Evolutionary conservation across 2,329 filamentous ascomycete genomes (phyloP).

Genomic region (Fulvia fulva): DNA sequence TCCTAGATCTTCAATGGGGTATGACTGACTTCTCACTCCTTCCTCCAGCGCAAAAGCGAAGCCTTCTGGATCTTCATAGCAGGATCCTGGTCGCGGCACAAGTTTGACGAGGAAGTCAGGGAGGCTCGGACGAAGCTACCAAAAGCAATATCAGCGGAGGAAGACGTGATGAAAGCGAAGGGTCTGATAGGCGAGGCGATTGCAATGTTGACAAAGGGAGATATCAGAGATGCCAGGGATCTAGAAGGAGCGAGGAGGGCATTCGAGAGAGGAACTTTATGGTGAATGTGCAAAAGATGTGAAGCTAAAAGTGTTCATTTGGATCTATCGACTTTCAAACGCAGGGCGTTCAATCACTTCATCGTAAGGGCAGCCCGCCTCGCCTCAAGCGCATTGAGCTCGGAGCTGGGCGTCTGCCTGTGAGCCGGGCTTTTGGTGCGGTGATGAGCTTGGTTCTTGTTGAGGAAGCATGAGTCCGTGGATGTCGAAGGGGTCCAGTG

Average conservation of each 20-base stretch:
- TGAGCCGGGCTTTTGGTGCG: not conserved
- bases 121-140: constrained; percentile 3
- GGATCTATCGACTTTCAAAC: constrained; percentile 6
- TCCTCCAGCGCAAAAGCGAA: constrained; percentile 8
- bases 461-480: constrained; percentile 4
- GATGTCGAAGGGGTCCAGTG: constrained; percentile 11
- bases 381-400: not conserved
- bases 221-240: constrained; percentile 12
- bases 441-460: not conserved
- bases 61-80: constrained; percentile 20
- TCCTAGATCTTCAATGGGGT: too few species aligned
- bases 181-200: constrained; percentile 13
- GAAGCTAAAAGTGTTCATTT: constrained; percentile 4
- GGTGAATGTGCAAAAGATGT: not conserved
- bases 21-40: not conserved
- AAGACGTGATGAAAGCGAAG: constrained; percentile 12
- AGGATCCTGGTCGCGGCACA: constrained; percentile 9
- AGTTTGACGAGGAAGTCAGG: constrained; percentile 11
- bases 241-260: not conserved
- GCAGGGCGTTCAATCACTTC: not conserved
- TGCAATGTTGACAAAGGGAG: constrained; percentile 10
- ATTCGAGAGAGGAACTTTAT: constrained; percentile 1
- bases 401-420: not conserved
- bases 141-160: constrained; percentile 4
- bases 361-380: not conserved